Percentiles rank a stretch among this genome's conserved stretches.
Conservation (phyloP, 2,329 filamentous ascomycete species). For the Capronia coronata region DNA sequence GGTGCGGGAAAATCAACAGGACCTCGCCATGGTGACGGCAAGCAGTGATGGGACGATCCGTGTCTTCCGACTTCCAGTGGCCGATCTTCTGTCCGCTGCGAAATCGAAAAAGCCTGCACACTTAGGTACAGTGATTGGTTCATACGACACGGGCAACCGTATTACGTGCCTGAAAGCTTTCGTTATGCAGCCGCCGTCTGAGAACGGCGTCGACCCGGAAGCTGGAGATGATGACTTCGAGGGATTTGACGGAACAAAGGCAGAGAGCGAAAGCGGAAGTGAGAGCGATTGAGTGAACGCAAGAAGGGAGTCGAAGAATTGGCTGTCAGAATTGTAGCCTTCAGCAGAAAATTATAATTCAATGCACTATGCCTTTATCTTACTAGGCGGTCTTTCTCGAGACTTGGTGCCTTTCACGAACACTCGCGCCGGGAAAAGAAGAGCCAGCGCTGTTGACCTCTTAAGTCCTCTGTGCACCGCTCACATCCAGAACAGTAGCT, state of each 20-base stretch:
- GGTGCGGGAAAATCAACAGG: constrained; percentile 29
- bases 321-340: neutral
- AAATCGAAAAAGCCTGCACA: constrained; percentile 33
- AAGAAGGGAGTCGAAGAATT: neutral
- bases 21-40: constrained; percentile 60
- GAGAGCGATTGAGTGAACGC: constrained; percentile 18
- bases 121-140: constrained; percentile 63
- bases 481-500: too few species aligned
- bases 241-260: constrained; percentile 21
- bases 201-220: constrained; percentile 33
- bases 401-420: neutral
- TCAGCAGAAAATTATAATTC: neutral
- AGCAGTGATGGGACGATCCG: constrained; percentile 83
- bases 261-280: constrained; percentile 30
- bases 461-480: too few species aligned
- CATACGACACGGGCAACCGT: constrained; percentile 76
- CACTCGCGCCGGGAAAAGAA: neutral
- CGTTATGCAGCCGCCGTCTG: constrained; percentile 63
- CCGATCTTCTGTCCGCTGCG: constrained; percentile 29
- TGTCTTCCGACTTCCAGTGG: constrained; percentile 58
- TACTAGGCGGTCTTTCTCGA: neutral
- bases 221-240: constrained; percentile 18
- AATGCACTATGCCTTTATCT: neutral
- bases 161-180: constrained; percentile 87
- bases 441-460: too few species aligned